Evolutionary conservation across 257 asterid genomes (phyloP).

Genomic region (Cynanchum wilfordii): DNA sequence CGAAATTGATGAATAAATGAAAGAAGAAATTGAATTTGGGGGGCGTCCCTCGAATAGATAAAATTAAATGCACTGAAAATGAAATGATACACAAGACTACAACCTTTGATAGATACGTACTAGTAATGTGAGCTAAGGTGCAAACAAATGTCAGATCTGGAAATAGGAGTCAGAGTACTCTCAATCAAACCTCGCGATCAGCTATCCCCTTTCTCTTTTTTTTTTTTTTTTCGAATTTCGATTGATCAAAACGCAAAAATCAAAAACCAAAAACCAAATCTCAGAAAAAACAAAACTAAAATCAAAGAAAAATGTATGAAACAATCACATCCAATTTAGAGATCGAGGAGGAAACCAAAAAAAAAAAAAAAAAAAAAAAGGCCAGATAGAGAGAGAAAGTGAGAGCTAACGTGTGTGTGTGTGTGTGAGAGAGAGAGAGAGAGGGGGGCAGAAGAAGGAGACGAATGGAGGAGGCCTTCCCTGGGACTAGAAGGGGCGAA

Average conservation of each 20-base stretch:
- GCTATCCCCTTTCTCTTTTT: background rate
- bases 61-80: background rate
- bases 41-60: background rate
- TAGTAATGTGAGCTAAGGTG: background rate
- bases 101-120: background rate
- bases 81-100: background rate
- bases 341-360: conserved; percentile 17
- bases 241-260: background rate
- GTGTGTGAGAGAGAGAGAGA: conserved; percentile 11
- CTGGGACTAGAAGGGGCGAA: conserved; percentile 14
- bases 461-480: conserved; percentile 28
- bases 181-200: conserved; percentile 8
- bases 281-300: background rate
- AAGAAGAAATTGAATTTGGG: background rate
- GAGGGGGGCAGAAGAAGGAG: conserved; percentile 5
- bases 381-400: background rate
- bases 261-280: background rate
- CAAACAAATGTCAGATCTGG: conserved; percentile 9
- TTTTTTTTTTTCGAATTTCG: background rate
- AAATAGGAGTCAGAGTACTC: background rate
- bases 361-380: background rate
- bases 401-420: background rate
- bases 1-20: conserved; percentile 5
- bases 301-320: background rate
- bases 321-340: background rate